Conservation (phyloP, 202 grass and related monocot species). For the Saccharum hybrid region DNA sequence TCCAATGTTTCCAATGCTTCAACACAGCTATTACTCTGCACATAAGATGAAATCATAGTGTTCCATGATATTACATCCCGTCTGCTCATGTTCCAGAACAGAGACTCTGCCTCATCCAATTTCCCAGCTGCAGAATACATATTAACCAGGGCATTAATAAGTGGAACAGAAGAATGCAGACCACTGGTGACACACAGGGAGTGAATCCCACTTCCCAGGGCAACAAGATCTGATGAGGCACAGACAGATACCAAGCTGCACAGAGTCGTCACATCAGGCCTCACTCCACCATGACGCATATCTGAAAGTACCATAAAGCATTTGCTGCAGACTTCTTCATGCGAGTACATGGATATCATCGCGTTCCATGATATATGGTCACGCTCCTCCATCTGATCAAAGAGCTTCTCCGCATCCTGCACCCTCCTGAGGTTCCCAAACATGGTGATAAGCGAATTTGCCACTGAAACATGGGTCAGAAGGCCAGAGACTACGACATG, state of each 20-base stretch:
- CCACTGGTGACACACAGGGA: conserved; percentile 54
- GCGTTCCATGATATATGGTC: conserved; percentile 77
- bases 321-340: conserved; percentile 46
- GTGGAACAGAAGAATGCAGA: conserved; percentile 36
- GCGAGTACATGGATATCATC: conserved; percentile 66
- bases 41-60: conserved; percentile 70
- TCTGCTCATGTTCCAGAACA: conserved; percentile 64
- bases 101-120: conserved; percentile 50
- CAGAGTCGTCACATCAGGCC: conserved; percentile 47
- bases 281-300: background rate
- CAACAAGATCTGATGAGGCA: conserved; percentile 48
- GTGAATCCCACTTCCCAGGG: conserved; percentile 62
- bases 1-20: conserved; percentile 54
- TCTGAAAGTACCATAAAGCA: conserved; percentile 61
- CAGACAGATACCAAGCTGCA: conserved; percentile 58
- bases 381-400: conserved; percentile 52
- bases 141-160: conserved; percentile 45
- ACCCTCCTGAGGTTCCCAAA: conserved; percentile 64
- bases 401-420: conserved; percentile 56
- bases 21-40: conserved; percentile 35
- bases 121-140: conserved; percentile 67
- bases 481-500: conserved; percentile 68
- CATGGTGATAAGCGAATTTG: conserved; percentile 75
- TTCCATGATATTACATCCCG: conserved; percentile 85
- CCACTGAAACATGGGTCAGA: conserved; percentile 59